Evolutionary conservation across 352 stramenopile genomes (phyloP).

Genomic region (Aphanomyces invadans): DNA sequence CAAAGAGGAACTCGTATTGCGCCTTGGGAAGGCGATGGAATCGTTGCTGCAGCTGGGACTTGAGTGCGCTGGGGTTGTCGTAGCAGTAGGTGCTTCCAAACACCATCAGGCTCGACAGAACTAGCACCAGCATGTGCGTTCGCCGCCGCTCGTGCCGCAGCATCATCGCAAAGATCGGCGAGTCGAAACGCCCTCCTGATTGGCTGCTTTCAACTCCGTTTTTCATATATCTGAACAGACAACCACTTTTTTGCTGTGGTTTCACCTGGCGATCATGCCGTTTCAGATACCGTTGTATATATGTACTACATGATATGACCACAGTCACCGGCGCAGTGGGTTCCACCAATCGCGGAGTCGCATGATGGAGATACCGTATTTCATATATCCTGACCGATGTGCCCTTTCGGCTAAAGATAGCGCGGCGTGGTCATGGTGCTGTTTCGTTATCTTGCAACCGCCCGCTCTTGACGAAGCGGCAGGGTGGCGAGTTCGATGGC

Average conservation of each 20-base stretch:
- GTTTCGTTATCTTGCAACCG: not conserved
- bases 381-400: not conserved
- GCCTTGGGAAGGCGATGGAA: constrained; percentile 24
- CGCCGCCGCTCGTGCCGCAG: not conserved
- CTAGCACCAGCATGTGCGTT: constrained; percentile 26
- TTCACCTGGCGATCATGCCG: no score
- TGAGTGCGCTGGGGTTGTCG: constrained; percentile 32
- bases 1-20: constrained; percentile 30
- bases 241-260: not conserved
- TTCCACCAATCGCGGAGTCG: no score
- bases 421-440: no score
- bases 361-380: no score
- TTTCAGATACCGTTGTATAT: not conserved
- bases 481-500: constrained; percentile 2
- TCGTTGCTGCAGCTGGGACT: constrained; percentile 29
- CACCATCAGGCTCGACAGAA: constrained; percentile 29
- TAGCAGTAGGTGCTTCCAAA: constrained; percentile 37
- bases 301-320: not conserved
- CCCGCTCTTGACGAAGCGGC: not conserved
- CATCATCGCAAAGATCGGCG: not conserved
- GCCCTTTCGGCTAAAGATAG: not conserved
- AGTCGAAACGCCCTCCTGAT: not conserved
- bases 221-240: not conserved
- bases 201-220: not conserved
- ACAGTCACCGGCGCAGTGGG: no score